Evolutionary conservation across 306 rosid species (phyloP).

Genomic region (Malus sylvestris): DNA sequence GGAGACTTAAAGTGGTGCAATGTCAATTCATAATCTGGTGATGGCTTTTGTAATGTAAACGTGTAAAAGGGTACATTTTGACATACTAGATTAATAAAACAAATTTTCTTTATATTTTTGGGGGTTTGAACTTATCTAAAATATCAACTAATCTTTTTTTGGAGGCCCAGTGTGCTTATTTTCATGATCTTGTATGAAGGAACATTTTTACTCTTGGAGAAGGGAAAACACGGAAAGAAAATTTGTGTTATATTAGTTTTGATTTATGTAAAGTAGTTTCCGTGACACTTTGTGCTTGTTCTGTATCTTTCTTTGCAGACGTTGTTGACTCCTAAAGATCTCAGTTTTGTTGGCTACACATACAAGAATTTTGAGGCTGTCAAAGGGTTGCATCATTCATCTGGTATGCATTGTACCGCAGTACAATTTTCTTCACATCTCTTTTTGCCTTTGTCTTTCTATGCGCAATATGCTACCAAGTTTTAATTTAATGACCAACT

Average conservation of each 20-base stretch:
- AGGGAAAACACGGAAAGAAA: neutral
- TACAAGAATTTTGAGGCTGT: conserved; percentile 90
- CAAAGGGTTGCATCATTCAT: conserved; percentile 51
- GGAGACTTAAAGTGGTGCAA: neutral
- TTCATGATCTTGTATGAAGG: neutral
- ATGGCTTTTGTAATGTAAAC: neutral
- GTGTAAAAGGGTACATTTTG: neutral
- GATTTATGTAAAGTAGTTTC: neutral
- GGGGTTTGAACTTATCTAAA: neutral
- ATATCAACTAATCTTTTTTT: neutral
- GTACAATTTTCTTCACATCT: neutral
- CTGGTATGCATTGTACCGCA: conserved; percentile 33
- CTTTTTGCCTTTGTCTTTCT: conserved; percentile 1
- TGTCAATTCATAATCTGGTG: neutral
- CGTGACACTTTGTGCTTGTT: neutral
- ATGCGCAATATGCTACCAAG: neutral
- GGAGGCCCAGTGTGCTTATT: neutral
- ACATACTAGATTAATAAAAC: neutral
- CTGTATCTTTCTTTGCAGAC: conserved; percentile 34
- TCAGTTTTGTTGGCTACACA: conserved; percentile 93
- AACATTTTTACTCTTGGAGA: neutral
- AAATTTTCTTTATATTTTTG: neutral
- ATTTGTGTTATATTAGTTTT: neutral
- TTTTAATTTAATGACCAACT: neutral
- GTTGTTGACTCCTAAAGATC: conserved; percentile 76